phyloP scores from a whole-genome alignment of 768 basidiomycete species.

The Termitomyces sp. region DNA sequence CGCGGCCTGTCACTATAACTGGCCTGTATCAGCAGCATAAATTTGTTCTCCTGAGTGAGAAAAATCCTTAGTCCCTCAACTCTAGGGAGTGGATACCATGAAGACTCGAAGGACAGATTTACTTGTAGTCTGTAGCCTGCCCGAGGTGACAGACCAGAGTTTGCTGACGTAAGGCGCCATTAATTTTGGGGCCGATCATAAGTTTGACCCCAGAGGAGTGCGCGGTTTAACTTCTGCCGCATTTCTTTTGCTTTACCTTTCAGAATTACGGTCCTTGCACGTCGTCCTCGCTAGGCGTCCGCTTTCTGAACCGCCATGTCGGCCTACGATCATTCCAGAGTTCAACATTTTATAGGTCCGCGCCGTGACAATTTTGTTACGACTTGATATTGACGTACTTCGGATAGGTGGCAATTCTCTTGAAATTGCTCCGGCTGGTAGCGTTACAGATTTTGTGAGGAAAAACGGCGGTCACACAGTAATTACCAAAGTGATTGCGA shows the following conservation, averaged over 20 bases:
- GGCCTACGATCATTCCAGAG: constrained; percentile 48
- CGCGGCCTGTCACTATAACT: background rate
- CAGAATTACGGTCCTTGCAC: constrained; percentile 10
- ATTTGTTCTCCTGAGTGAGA: background rate
- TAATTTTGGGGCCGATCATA: constrained; percentile 41
- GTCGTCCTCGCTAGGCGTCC: constrained; percentile 9
- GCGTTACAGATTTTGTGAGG: constrained; percentile 88
- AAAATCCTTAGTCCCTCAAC: background rate
- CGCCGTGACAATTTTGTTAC: constrained; percentile 9
- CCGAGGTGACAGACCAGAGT: background rate
- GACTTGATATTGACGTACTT: constrained; percentile 12
- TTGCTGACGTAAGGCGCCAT: constrained; percentile 20
- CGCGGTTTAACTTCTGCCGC: constrained; percentile 11
- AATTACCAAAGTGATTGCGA: constrained; percentile 81
- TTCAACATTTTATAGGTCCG: constrained; percentile 50
- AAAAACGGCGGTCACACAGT: constrained; percentile 93
- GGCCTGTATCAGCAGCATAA: background rate
- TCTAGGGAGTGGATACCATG: background rate
- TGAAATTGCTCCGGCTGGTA: constrained; percentile 73
- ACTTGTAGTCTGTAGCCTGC: no score
- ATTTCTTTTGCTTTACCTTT: constrained; percentile 5
- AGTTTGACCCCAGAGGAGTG: constrained; percentile 33
- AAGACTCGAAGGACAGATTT: background rate
- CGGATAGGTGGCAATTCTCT: constrained; percentile 87
- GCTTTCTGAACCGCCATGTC: constrained; percentile 33